A percentile compares a stretch with the other conserved stretches of the same genome.
Conservation (phyloP, 2,329 filamentous ascomycete genomes). For the Fusarium verrucosum region DNA sequence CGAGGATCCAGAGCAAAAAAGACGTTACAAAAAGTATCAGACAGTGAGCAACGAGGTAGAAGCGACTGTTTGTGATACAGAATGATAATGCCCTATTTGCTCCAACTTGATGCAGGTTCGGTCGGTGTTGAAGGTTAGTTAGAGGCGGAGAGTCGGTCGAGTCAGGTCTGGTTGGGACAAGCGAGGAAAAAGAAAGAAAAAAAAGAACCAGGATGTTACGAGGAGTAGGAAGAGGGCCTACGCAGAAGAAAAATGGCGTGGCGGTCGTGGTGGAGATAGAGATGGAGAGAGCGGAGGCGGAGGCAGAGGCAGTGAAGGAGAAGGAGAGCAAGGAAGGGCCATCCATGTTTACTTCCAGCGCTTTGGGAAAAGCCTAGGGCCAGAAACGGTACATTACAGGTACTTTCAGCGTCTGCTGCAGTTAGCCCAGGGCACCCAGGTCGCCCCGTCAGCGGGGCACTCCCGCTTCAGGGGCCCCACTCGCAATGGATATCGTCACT, state of each 20-base stretch:
- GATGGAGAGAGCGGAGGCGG: constrained; percentile 23
- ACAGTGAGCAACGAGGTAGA: constrained; percentile 32
- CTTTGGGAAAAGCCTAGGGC: constrained; percentile 39
- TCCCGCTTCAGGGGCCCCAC: constrained; percentile 7
- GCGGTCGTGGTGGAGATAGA: constrained; percentile 26
- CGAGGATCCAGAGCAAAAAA: constrained; percentile 41
- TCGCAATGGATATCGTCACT: constrained; percentile 9
- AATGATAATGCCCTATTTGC: constrained; percentile 9
- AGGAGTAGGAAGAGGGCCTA: constrained; percentile 23
- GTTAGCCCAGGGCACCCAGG: constrained; percentile 15
- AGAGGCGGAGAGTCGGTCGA: constrained; percentile 2
- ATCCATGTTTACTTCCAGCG: constrained; percentile 41
- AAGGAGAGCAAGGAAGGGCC: constrained; percentile 14
- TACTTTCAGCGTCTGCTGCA: constrained; percentile 23
- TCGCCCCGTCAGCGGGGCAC: constrained; percentile 15
- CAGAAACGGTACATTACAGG: constrained; percentile 25
- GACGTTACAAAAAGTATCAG: constrained; percentile 31
- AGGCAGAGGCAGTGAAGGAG: constrained; percentile 22
- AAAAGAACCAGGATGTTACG: constrained; percentile 34
- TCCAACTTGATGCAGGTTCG: constrained; percentile 1
- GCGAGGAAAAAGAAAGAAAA: constrained; percentile 8
- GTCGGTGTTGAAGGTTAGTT: constrained; percentile 21
- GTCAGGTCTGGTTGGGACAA: neutral
- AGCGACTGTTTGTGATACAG: constrained; percentile 24
- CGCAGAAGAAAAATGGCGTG: constrained; percentile 27